Evolutionary conservation across 805 yeast genomes (phyloP), one percentile per base, ranked within the genome.

Genomic region (Blastobotrys peoriensis): DNA sequence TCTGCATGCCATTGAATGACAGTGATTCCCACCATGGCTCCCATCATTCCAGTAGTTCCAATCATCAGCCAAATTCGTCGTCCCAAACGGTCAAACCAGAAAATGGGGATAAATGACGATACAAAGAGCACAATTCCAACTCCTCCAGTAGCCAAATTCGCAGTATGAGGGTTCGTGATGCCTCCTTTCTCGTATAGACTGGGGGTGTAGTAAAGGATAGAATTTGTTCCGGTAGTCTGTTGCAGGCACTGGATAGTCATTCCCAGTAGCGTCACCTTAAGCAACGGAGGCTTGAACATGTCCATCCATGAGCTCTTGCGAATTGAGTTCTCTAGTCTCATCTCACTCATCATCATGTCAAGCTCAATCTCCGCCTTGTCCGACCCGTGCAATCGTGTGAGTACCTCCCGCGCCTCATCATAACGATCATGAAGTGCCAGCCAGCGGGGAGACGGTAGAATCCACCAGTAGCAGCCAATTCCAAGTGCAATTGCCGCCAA

Each of bases 1-100:
- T 40, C 46, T 8, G 45, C 50, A 19, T 44, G 47, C 47, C 47
- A 44, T 20, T 41, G 44, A 25, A 44, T 44, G 13, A 40, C 43
- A 13, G 47, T 40, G 27, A 43, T 43, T 3, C 45, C 45, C 6
- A 43, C 38, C 45, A 43, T 43, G 9, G 45, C 45, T 9, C 45
- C 45, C 45, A 43, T 43, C 45, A 43, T 43, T 22, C 45, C 45
- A 22, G 37, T 17, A 6, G 45, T 43, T 10, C 45, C 45, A 46
- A 63, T 57, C 45, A 80, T 56, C 61, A 80, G 68, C 36, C 75
- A 61, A 40, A 70, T 62, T 67, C 84, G 72, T 65, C 86, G 73
- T 54, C 87, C 87, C 46, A 74, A 54, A 28, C 62, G 61, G 56
- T 78, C 83, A 59, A 78, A 65, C 3, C 66, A 51, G 25, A 56